These are phyloP conservation scores for Skeletonema marinoi DNA, from an alignment of 108 stramenopile species.

Conservation along the genomic window DNA sequence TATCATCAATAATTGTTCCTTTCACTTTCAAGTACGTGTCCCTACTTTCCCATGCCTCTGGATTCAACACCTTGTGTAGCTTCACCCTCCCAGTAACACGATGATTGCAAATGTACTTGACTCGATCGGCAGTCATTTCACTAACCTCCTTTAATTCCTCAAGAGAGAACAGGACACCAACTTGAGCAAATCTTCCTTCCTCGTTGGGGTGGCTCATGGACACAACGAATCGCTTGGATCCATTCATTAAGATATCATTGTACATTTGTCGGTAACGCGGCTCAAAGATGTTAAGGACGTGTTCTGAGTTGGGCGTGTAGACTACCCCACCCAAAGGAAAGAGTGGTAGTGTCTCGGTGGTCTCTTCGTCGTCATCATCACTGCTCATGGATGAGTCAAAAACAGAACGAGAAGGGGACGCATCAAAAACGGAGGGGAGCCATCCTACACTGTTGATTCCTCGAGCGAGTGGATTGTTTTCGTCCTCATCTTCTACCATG, in stretches of 20 bases:
- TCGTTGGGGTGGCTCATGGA: conserved; percentile 77
- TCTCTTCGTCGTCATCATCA: conserved; percentile 13
- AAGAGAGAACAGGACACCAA: conserved; percentile 79
- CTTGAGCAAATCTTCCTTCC: conserved; percentile 76
- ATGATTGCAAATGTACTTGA: conserved; percentile 91
- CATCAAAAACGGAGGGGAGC: conserved; percentile 66
- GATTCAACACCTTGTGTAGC: conserved; percentile 75
- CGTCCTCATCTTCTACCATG: conserved; percentile 50
- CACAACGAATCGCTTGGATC: conserved; percentile 80
- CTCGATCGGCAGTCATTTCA: conserved; percentile 80
- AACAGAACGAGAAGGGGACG: conserved; percentile 33
- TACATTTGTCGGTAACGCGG: conserved; percentile 93
- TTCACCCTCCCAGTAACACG: conserved; percentile 81
- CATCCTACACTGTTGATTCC: conserved; percentile 83
- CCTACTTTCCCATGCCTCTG: conserved; percentile 69
- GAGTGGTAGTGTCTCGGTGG: conserved; percentile 67
- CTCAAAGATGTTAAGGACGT: conserved; percentile 89
- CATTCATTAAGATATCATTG: conserved; percentile 89
- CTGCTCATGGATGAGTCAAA: conserved; percentile 19
- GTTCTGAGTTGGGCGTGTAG: conserved; percentile 88
- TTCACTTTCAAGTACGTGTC: conserved; percentile 81
- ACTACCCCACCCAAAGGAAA: conserved; percentile 88
- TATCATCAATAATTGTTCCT: conserved; percentile 78
- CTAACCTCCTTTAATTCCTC: conserved; percentile 87
- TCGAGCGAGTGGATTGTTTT: conserved; percentile 58